phyloP scores from a whole-genome alignment of 2,329 filamentous ascomycete genomes.

The Ceratocystis albifundus region DNA sequence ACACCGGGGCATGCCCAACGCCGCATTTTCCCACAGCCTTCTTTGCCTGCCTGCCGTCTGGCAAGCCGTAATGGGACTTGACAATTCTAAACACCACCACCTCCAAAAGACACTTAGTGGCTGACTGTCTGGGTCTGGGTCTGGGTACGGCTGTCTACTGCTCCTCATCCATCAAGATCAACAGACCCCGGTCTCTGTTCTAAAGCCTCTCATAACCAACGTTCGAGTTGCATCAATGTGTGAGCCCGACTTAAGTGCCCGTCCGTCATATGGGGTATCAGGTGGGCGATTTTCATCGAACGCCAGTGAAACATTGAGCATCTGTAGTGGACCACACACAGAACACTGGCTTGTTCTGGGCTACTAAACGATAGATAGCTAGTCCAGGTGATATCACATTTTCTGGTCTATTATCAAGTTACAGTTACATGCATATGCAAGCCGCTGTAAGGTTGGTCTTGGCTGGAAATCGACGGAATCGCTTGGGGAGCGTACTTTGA shows the following conservation, averaged over 20 bases:
- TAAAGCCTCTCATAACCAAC: not conserved
- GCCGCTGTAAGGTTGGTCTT: not conserved
- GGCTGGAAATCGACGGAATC: not conserved
- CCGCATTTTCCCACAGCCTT: not conserved
- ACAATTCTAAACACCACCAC: too few species aligned
- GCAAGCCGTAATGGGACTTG: too few species aligned
- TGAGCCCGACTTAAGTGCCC: not conserved
- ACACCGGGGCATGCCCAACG: not conserved
- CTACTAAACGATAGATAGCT: not conserved
- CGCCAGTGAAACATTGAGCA: not conserved
- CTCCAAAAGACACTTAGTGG: too few species aligned
- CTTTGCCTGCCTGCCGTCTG: not conserved
- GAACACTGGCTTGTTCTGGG: not conserved
- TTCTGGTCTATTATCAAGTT: not conserved
- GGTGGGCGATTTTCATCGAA: not conserved
- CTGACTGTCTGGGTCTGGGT: too few species aligned
- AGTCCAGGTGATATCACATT: not conserved
- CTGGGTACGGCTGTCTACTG: too few species aligned
- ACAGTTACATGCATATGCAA: constrained; percentile 6
- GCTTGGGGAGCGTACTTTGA: not conserved
- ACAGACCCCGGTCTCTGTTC: not conserved
- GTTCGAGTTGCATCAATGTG: not conserved
- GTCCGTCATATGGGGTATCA: not conserved
- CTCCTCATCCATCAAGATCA: too few species aligned
- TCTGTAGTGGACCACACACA: not conserved